Percentiles rank a stretch among this genome's conserved stretches.
phyloP scores from a whole-genome alignment of 2,329 filamentous ascomycete species.

The Chalaropsis thielavioides region DNA sequence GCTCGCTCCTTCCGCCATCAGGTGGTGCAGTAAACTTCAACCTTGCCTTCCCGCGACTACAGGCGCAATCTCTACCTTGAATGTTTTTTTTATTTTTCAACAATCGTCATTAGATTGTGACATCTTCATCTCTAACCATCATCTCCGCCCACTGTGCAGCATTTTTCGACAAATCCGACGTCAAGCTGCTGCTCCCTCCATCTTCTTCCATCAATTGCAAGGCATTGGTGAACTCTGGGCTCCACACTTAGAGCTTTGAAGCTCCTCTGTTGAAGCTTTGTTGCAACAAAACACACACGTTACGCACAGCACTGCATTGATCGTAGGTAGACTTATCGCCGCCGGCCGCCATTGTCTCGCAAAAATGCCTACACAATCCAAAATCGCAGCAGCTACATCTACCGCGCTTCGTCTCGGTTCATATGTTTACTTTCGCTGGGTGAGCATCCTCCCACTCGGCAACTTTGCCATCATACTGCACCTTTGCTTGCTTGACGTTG shows the following conservation, averaged over 20 bases:
- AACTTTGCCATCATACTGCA: background rate
- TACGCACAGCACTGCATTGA: background rate
- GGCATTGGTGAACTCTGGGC: background rate
- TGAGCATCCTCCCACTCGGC: conserved; percentile 23
- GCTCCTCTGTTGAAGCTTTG: background rate
- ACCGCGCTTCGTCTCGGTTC: conserved; percentile 29
- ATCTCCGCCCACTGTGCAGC: too few species aligned
- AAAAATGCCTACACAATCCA: conserved; percentile 12
- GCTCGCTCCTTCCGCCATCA: background rate
- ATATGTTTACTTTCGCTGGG: conserved; percentile 50
- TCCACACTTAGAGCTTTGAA: conserved; percentile 1
- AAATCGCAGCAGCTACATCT: conserved; percentile 26
- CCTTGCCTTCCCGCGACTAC: background rate
- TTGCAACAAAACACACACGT: background rate
- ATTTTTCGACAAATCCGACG: background rate
- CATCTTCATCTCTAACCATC: too few species aligned
- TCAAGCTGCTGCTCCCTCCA: background rate
- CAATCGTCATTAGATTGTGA: background rate
- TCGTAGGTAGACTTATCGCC: background rate
- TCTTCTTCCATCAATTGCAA: background rate
- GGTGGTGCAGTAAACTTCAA: background rate
- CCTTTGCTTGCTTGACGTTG: background rate
- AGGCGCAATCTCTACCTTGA: background rate
- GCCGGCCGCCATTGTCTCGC: background rate
- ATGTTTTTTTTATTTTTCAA: background rate